Conservation (phyloP, 2,329 filamentous ascomycete species). For the Bisporella sp. region DNA sequence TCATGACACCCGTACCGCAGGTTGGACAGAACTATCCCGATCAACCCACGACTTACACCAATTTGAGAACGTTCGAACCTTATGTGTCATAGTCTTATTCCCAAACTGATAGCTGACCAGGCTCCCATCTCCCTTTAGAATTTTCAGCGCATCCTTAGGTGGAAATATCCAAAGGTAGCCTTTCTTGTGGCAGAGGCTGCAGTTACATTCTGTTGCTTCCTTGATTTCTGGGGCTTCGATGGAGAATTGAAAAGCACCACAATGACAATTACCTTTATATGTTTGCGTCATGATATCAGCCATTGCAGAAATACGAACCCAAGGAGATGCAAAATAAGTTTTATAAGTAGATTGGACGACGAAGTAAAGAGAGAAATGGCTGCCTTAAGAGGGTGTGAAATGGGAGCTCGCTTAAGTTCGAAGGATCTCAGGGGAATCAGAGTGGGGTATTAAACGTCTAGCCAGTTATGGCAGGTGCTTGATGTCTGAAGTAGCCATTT, state of each 20-base stretch:
- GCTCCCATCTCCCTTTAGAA: conserved; percentile 39
- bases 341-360: no score
- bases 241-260: conserved; percentile 44
- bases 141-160: conserved; percentile 26
- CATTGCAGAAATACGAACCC: no score
- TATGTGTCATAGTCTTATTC: conserved; percentile 31
- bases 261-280: conserved; percentile 50
- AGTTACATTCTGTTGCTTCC: conserved; percentile 50
- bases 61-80: conserved; percentile 23
- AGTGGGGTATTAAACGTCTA: no score
- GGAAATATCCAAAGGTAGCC: conserved; percentile 33
- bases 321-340: no score
- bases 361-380: no score
- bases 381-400: no score
- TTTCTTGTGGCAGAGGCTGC: conserved; percentile 54
- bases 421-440: no score
- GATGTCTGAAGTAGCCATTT: no score
- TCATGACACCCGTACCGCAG: conserved; percentile 38
- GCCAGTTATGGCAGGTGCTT: no score
- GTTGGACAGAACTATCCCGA: conserved; percentile 39
- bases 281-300: background rate
- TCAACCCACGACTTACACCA: background rate
- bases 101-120: conserved; percentile 38
- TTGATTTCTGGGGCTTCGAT: conserved; percentile 48
- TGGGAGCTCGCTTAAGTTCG: no score